phyloP scores from a whole-genome alignment of 805 yeast genomes.

The Schwanniomyces yamadae region DNA sequence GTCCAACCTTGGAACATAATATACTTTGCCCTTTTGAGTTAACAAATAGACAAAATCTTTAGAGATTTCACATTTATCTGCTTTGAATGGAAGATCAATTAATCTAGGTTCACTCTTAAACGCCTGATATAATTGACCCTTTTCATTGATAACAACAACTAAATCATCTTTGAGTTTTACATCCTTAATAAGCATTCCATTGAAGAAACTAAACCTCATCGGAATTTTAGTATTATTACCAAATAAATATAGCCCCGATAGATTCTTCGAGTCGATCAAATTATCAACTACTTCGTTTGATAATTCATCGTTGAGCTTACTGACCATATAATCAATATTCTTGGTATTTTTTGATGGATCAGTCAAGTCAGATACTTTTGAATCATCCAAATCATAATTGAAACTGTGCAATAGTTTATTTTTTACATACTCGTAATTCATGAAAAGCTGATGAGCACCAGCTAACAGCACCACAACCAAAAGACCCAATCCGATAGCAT shows the following conservation, averaged over 20 bases:
- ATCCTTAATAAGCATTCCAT: constrained; percentile 55
- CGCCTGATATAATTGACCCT: constrained; percentile 78
- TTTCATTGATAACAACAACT: constrained; percentile 59
- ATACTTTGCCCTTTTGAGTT: constrained; percentile 37
- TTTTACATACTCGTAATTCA: constrained; percentile 44
- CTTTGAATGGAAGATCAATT: constrained; percentile 28
- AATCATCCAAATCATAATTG: constrained; percentile 37
- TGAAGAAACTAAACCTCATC: constrained; percentile 60
- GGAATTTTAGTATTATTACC: constrained; percentile 52
- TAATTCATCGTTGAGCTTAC: constrained; percentile 24
- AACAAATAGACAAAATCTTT: constrained; percentile 49
- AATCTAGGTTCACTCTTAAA: constrained; percentile 39
- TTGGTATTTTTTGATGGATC: constrained; percentile 32
- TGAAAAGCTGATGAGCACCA: constrained; percentile 40
- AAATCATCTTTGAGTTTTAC: constrained; percentile 49
- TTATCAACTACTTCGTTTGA: constrained; percentile 17
- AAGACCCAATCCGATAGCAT: constrained; percentile 46
- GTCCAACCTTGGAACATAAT: constrained; percentile 28
- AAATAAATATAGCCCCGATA: constrained; percentile 36
- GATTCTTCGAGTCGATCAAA: constrained; percentile 21
- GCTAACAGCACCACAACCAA: constrained; percentile 37
- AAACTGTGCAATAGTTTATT: constrained; percentile 30
- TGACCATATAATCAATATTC: constrained; percentile 22
- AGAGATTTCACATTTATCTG: constrained; percentile 42
- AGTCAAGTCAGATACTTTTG: constrained; percentile 32